Base-by-base conservation (phyloP, 108 stramenopile species). In the Cylindrotheca closterium region DNA sequence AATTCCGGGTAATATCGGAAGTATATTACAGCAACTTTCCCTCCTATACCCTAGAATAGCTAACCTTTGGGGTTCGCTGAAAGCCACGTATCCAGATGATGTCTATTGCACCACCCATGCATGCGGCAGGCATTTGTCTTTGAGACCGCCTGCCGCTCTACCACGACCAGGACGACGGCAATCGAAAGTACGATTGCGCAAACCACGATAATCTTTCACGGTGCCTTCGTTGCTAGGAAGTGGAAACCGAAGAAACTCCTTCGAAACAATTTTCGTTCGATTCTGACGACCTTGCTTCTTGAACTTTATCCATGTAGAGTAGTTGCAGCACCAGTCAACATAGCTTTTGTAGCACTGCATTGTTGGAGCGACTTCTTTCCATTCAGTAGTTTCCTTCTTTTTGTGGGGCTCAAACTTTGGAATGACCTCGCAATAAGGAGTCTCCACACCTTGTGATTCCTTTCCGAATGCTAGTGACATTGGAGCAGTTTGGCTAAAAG, bases 401-500 rank as follows among this genome's bases (percentile, higher is more conserved):
- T 23, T 8, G 19, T 45, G 34, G 5, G 22, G 18, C 17, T 21
- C 5, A 29, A 8, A 22, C 3, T 57, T 47, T 1, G 68, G 49
- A 2, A 69, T 19, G 2, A 69, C 27, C 47, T 69, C 68, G 26
- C 68, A 69, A 45, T 52, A 69, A 19, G 50, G 46, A 17, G 12
- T 24, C 8, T 21, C 15, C 15, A 58, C 12, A 8, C 51, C 23
- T 2, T 23, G 31, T 2, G 19, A 18, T 28, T 50, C 1, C 5
- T 61, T 59, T 42, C 51, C 55, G 47, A 80, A 67, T 10, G 65
- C 74, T 45, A 84, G 26, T 7, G 79, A 68, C 62, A 84, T 55
- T n/a, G 83, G 79, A 27, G 80, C 51, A 4, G 73, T 67, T 63
- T 84, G 79, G 33, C 60, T 66, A 59, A 84, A 84, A 17, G 72